Evolutionary conservation across 805 yeast genomes (phyloP).

Genomic region (Scheffersomyces coipomensis): DNA sequence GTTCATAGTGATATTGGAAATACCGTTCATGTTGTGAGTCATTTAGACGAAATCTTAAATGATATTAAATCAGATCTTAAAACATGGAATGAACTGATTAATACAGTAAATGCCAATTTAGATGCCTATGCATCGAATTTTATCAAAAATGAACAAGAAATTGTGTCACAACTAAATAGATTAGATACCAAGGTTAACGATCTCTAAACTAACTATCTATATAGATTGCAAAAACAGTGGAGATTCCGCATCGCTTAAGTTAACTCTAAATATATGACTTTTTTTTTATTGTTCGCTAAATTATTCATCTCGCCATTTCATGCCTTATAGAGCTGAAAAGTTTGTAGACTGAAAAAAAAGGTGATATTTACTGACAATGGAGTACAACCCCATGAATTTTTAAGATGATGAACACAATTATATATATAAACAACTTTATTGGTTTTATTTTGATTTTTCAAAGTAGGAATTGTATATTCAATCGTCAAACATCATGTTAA

Average conservation of each 20-base stretch:
- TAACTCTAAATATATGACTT: no score
- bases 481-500: conserved; percentile 14
- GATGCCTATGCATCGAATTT: conserved; percentile 19
- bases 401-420: not conserved
- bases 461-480: not conserved
- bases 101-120: conserved; percentile 19
- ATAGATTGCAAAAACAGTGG: no score
- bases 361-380: not conserved
- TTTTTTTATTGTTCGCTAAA: no score
- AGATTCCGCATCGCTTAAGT: no score
- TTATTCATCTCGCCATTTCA: no score
- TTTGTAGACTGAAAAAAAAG: no score
- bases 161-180: not conserved
- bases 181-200: not conserved
- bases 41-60: conserved; percentile 25
- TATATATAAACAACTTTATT: not conserved
- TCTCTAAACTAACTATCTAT: no score
- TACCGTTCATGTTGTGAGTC: conserved; percentile 20
- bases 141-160: conserved; percentile 7
- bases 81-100: conserved; percentile 28
- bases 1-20: conserved; percentile 32
- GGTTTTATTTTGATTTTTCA: not conserved
- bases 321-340: no score
- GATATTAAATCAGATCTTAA: conserved; percentile 23
- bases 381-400: no score